A percentile compares a stretch with the other conserved stretches of the same genome.
phyloP scores from a whole-genome alignment of 371 early-diverging fungal species.

The Paraphysoderma sedebokerense region DNA sequence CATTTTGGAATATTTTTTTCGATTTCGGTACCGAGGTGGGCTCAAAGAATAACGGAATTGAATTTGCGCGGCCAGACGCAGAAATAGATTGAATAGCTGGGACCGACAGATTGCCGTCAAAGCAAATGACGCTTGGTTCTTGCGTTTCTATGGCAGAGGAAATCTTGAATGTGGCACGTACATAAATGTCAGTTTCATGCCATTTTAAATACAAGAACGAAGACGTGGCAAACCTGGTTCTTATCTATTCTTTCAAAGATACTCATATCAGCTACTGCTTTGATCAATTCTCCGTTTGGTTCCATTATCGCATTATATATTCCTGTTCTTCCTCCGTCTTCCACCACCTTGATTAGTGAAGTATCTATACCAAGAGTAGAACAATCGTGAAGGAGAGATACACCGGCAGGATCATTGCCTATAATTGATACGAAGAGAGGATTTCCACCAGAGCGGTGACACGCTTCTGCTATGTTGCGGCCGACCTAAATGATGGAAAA shows the following conservation, averaged over 20 bases:
- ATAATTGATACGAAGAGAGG: conserved; percentile 44
- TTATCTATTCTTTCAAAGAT: conserved; percentile 22
- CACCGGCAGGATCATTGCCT: conserved; percentile 51
- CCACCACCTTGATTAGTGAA: conserved; percentile 8
- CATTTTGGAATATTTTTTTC: conserved; percentile 27
- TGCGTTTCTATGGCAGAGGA: conserved; percentile 9
- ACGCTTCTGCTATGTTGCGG: conserved; percentile 71
- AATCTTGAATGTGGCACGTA: background rate
- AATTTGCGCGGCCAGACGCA: conserved; percentile 9
- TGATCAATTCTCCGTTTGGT: conserved; percentile 43
- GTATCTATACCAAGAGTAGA: conserved; percentile 29
- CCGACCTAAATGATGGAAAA: too few relatives aligned
- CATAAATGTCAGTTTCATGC: background rate
- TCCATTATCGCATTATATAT: conserved; percentile 64
- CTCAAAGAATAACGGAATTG: conserved; percentile 57
- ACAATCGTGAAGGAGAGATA: conserved; percentile 29
- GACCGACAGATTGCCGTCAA: conserved; percentile 54
- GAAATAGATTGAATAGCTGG: conserved; percentile 21
- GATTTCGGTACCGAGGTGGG: conserved; percentile 82
- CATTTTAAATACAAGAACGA: conserved; percentile 9
- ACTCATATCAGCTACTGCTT: conserved; percentile 79
- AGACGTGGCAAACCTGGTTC: background rate
- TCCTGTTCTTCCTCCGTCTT: conserved; percentile 18
- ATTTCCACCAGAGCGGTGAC: conserved; percentile 37
- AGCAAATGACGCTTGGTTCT: conserved; percentile 29